Evolutionary conservation across 305 asterid genomes (phyloP), one percentile per base, ranked within the genome.

Genomic region (Solanum hybrid): DNA sequence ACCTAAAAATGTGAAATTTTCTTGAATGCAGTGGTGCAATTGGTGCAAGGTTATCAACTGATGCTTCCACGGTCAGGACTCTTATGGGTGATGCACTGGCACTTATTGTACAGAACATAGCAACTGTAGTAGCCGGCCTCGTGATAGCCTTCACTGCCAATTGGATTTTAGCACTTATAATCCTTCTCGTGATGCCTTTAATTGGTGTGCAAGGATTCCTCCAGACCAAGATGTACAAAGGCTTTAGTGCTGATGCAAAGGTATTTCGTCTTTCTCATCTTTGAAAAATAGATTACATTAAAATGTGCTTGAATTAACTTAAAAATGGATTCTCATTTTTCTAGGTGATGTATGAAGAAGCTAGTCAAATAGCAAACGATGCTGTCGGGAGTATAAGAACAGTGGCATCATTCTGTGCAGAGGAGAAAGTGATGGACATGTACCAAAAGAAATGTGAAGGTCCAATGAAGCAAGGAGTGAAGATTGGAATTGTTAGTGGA

Each of bases 361-460:
- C 99, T 7, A 97, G 99, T 77, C 98, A 95, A 90, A 93, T 95
- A 56, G 99, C 99, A 17, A 96, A 94, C 9, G 99, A 96, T 76
- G 99, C 99, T 2, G 98, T 96, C 7, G 92, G 98, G 85, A 91
- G 98, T 89, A 95, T 96, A 51, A 94, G 99, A 91, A 95, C 99
- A 3, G 98, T 96, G 87, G 96, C 97, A 4, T 96, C 99, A 5
- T 96, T 95, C 88, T 89, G 96, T 36, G 97, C 99, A 15, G 99
- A 96, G 89, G 97, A 94, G 45, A 95, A 92, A 86, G 96, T 95
- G 87, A 94, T 95, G 92, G 92, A 90, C 85, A 92, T 91, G 92
- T 96, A 94, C 35, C 92, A 95, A 92, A 78, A 90, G 85, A 96
- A 96, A 92, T 95, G 98, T 22, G 94, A 92, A 90, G 94, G 42